These are phyloP conservation scores for Nicotiana attenuata DNA, from an alignment of 257 asterid genomes.

Conservation along the genomic window DNA sequence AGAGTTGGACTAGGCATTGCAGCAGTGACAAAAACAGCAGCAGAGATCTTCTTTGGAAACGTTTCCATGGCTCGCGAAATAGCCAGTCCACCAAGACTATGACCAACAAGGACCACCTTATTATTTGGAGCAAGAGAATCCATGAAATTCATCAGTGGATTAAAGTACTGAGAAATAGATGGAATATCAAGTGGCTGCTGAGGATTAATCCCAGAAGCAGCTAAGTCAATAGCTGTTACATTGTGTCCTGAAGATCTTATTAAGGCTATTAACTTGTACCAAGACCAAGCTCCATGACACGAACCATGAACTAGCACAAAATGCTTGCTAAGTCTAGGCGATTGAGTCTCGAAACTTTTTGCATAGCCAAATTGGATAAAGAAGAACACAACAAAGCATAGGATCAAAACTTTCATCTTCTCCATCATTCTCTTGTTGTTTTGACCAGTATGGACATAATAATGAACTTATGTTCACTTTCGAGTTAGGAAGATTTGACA, in stretches of 20 bases:
- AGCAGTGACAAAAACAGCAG: background rate
- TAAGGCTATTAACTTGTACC: slow-evolving; percentile 23
- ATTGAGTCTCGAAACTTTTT: background rate
- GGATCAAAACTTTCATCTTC: background rate
- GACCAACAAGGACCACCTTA: slow-evolving; percentile 13
- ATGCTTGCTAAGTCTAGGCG: background rate
- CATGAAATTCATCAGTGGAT: slow-evolving; percentile 17
- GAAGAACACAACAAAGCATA: background rate
- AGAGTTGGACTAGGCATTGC: background rate
- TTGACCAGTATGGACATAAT: background rate
- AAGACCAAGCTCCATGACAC: slow-evolving; percentile 35
- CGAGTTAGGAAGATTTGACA: background rate
- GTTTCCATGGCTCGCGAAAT: slow-evolving; percentile 14
- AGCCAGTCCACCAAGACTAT: slow-evolving; percentile 12
- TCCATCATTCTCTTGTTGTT: background rate
- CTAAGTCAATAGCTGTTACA: slow-evolving; percentile 21
- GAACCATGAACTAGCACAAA: slow-evolving; percentile 30
- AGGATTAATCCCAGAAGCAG: slow-evolving; percentile 13
- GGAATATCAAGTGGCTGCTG: background rate
- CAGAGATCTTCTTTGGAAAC: background rate
- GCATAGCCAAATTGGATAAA: background rate
- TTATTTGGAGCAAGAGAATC: background rate
- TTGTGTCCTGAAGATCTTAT: slow-evolving; percentile 10
- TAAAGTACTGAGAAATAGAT: background rate
- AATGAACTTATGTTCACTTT: background rate